Evolutionary conservation across 768 basidiomycete species (phyloP), one percentile per base, ranked within the genome.

Genomic region (Tephrocybe sp.): DNA sequence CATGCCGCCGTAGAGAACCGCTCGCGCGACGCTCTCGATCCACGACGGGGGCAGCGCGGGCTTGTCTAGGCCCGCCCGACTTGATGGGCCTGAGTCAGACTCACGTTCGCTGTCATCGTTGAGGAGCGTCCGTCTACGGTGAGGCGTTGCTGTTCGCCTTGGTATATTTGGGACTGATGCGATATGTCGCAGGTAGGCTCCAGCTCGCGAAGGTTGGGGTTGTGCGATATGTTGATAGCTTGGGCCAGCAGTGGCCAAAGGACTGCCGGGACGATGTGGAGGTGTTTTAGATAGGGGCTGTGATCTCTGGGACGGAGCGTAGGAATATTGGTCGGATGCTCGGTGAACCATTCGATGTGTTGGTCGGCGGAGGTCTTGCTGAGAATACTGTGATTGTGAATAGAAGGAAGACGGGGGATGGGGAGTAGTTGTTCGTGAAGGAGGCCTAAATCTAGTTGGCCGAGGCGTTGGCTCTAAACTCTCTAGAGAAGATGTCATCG

Each of bases 171-270:
- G 70, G 14, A 67, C 67, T 30, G 88, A 89, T 1, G 79, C 79
- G 74, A 91, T 88, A 62, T 89, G 87, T 30, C 87, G 80, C 10
- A 91, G 77, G 61, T 88, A 84, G 5, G 82, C 80, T 4, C 78
- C 77, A 3, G 87, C 85, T 45, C 79, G 78, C 20, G 78, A 78
- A 9, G 78, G 75, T 17, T 62, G 68, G 1, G 73, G 75, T 17
- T 71, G 69, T 30, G 51, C 60, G 47, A 68, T 48, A 36, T 55
- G 40, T 13, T 48, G 41, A 26, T 53, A 48, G 49, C 48, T 60
- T 45, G 67, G 65, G 11, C 65, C 58, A n/a, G 66, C 60, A 43
- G 65, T 49, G 56, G 64, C 55, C 48, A 55, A 56, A 55, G 33
- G 48, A 20, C 16, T 38, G 46, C 43, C 62, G 30, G 53, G 48